phyloP scores from a whole-genome alignment of 139 green algal genomes.

The Chlamydomonas sp. region DNA sequence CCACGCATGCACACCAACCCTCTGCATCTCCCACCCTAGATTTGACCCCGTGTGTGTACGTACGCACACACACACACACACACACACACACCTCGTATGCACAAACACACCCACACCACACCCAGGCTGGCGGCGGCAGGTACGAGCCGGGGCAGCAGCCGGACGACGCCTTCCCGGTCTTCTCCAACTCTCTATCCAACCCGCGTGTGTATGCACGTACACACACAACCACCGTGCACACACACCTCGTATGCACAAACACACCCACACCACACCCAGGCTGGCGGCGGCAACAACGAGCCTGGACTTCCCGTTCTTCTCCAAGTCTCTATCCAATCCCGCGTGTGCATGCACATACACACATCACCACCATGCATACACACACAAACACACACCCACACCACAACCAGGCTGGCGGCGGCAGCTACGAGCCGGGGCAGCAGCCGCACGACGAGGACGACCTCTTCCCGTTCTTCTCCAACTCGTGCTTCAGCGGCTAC shows the following conservation, averaged over 20 bases:
- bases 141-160: not conserved
- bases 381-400: not conserved
- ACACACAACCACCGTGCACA: too few species aligned
- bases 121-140: not conserved
- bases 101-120: not conserved
- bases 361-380: not conserved
- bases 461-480: constrained; percentile 77
- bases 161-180: too few species aligned
- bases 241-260: too few species aligned
- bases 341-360: not conserved
- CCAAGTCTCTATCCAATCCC: not conserved
- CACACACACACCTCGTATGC: too few species aligned
- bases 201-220: too few species aligned
- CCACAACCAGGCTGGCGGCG: constrained; percentile 12
- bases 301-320: not conserved
- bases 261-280: not conserved
- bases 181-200: too few species aligned
- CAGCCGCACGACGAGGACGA: constrained; percentile 66
- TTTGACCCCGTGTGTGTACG: too few species aligned
- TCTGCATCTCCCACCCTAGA: too few species aligned
- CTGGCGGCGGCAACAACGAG: not conserved
- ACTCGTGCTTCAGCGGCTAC: constrained; percentile 71
- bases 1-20: too few species aligned
- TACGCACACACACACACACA: too few species aligned
- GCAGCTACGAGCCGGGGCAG: constrained; percentile 23